phyloP scores from a whole-genome alignment of 805 yeast species.

The Wickerhamomyces xylosicus region DNA sequence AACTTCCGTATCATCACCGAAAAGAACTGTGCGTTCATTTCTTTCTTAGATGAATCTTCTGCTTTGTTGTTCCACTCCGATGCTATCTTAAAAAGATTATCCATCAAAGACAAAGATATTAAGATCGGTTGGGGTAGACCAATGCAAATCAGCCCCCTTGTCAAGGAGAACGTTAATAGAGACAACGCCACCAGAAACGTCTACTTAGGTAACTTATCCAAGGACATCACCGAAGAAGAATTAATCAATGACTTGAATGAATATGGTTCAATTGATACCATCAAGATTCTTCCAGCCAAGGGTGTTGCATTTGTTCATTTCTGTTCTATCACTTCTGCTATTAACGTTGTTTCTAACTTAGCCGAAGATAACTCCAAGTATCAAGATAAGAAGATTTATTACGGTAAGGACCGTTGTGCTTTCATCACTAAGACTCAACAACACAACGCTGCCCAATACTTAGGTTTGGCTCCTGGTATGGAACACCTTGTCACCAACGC shows the following conservation, averaged over 20 bases:
- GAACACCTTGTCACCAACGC: constrained; percentile 71
- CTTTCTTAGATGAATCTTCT: constrained; percentile 80
- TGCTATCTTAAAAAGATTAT: constrained; percentile 74
- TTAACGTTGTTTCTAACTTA: constrained; percentile 69
- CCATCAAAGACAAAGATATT: constrained; percentile 71
- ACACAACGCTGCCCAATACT: constrained; percentile 91
- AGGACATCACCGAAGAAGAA: constrained; percentile 55
- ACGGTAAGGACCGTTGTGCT: constrained; percentile 93
- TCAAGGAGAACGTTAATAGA: constrained; percentile 63
- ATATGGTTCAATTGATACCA: constrained; percentile 78
- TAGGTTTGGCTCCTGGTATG: constrained; percentile 85
- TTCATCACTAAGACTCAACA: constrained; percentile 92
- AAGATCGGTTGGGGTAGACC: constrained; percentile 92
- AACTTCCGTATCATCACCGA: constrained; percentile 68
- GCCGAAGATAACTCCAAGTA: constrained; percentile 58
- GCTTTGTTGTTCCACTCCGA: constrained; percentile 91
- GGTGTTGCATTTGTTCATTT: constrained; percentile 90
- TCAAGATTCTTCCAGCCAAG: constrained; percentile 69
- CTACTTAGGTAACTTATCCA: constrained; percentile 72
- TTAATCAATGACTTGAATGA: constrained; percentile 53
- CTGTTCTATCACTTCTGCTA: constrained; percentile 77
- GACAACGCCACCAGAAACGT: constrained; percentile 94
- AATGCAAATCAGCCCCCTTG: constrained; percentile 62
- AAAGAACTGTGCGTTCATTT: constrained; percentile 82
- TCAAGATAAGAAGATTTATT: constrained; percentile 68